These are phyloP conservation scores for Vitis amurensis DNA, from an alignment of 164 flowering plant species.

Conservation along the genomic window DNA sequence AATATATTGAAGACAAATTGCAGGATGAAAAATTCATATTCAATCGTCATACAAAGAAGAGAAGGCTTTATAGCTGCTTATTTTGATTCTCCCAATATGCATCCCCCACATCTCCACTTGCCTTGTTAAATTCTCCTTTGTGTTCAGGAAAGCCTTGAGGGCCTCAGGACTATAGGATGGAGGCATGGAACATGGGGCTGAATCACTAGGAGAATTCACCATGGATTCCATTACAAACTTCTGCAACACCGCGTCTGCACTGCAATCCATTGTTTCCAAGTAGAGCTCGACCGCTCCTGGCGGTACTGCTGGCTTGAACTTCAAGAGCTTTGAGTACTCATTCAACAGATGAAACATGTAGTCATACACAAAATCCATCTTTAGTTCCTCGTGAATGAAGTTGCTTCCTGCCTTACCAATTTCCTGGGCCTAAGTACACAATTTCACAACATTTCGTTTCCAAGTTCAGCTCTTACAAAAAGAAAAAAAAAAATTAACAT, in stretches of 20 bases:
- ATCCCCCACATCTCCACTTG: constrained; percentile 53
- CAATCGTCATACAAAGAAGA: no score
- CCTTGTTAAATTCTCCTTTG: constrained; percentile 24
- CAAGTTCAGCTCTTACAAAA: not conserved
- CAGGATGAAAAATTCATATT: no score
- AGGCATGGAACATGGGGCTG: constrained; percentile 48
- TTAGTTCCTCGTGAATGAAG: constrained; percentile 48
- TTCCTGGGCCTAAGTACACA: constrained; percentile 38
- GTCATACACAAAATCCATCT: constrained; percentile 60
- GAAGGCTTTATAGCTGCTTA: constrained; percentile 1
- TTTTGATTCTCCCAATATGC: constrained; percentile 16
- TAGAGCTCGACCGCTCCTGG: constrained; percentile 35
- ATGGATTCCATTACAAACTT: constrained; percentile 49
- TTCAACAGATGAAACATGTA: constrained; percentile 65
- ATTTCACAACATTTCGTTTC: no score
- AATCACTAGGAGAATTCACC: constrained; percentile 45
- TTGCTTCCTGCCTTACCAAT: constrained; percentile 51
- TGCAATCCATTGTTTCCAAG: constrained; percentile 53
- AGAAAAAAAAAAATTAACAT: no score
- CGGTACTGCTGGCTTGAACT: constrained; percentile 47
- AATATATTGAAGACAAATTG: no score
- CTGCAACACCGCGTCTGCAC: constrained; percentile 25
- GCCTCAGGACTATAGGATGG: constrained; percentile 33
- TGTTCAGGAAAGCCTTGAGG: constrained; percentile 19
- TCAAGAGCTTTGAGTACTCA: constrained; percentile 57